phyloP scores from a whole-genome alignment of 179 eudicot species.

The Silene vulgaris region DNA sequence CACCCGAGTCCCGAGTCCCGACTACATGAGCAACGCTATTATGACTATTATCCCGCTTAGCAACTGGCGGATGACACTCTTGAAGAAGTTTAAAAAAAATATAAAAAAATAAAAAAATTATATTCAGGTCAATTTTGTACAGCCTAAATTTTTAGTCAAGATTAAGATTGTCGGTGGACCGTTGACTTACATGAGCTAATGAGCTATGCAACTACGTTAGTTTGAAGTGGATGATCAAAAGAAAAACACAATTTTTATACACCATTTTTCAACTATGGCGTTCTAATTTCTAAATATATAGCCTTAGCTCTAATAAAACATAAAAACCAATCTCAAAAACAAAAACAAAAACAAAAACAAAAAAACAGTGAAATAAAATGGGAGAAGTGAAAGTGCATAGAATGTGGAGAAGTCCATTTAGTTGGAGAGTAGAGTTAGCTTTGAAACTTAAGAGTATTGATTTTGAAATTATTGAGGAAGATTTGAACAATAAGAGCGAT shows the following conservation, averaged over 20 bases:
- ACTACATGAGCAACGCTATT: too few relatives aligned
- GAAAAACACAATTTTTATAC: background rate
- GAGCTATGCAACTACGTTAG: background rate
- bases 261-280: constrained; percentile 12
- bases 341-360: background rate
- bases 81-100: background rate
- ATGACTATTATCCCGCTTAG: too few relatives aligned
- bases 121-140: background rate
- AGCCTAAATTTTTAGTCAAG: background rate
- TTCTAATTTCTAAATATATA: background rate
- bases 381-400: constrained; percentile 10
- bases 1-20: too few relatives aligned
- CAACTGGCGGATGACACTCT: background rate
- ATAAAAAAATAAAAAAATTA: too few relatives aligned
- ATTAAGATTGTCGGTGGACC: background rate
- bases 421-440: constrained; percentile 16
- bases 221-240: background rate
- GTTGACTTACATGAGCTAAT: background rate
- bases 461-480: constrained; percentile 24
- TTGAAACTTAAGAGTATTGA: constrained; percentile 19
- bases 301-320: background rate
- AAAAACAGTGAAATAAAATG: background rate
- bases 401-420: constrained; percentile 18
- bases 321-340: background rate
- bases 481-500: constrained; percentile 21